Evolutionary conservation across 1,284 basidiomycete genomes (phyloP), one percentile per base, ranked within the genome.

Genomic region (Trichosporon coremiiforme): DNA sequence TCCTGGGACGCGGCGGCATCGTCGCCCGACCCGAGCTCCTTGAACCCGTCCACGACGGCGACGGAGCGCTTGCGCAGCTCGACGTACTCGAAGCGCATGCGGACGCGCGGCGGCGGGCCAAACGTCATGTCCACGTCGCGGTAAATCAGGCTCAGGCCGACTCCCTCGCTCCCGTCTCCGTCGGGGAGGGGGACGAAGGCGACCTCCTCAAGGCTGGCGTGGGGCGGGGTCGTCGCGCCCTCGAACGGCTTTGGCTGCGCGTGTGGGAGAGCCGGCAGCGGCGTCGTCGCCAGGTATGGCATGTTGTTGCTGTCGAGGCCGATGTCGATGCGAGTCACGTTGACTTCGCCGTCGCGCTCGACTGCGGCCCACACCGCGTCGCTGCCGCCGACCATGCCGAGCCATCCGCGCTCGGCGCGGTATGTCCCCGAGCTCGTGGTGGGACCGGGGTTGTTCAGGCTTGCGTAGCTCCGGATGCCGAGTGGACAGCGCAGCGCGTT

Each of bases 361-460:
- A 77, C 75, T 0, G 74, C 80, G 0, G 75, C 72, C 81, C 81
- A 82, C 4, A 80, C 76, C 9, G 75, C 78, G 25, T 77, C 67
- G 67, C 74, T 76, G 0, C 73, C 76, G 4, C 67, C 67, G 9
- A 79, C 76, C 45, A 76, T 66, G 1, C 76, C 78, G 53, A 79
- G 71, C 81, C 81, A 82, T 0, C 78, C 81, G 35, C 71, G 71
- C 41, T 72, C 64, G 10, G 73, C 73, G 13, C 65, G 64, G 47
- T 60, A 67, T 7, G 45, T 41, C 10, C 31, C 17, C 17, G 57
- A 35, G n/a, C 53, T 47, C 2, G 33, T 63, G 20, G 55, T 31
- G 0, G 68, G 70, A 1, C 67, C 71, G 0, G 67, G 65, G 41
- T 68, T 72, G 33, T 69, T 68, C 8, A 72, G 69, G 62, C 70